Base-by-base conservation (phyloP, 2,329 filamentous ascomycete species). In the Beauveria bassiana region DNA sequence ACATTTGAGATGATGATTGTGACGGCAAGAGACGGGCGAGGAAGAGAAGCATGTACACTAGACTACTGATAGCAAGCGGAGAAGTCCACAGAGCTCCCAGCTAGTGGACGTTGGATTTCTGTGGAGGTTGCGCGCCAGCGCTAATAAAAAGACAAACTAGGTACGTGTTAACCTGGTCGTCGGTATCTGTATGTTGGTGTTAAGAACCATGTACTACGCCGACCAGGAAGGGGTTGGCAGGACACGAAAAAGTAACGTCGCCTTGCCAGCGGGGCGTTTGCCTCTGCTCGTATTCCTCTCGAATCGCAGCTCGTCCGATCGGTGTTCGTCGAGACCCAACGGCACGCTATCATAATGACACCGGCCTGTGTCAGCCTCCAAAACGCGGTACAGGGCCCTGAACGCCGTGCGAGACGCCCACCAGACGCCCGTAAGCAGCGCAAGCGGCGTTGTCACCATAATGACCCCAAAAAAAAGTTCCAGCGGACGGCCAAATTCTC, bases 331-430 rank as follows among this genome's bases (percentile, higher is more conserved):
- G 12, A 52, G 18, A 18, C 49, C 57, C 24, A 52, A 40, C n/a
- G 57, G 57, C 38, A 59, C 24, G 34, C 57, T 28, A 26, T 45
- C 38, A 28, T 59, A 59, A 2, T 14, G n/a, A 3, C 38, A 49
- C 14, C 46, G 46, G 7, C 49, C 24, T 2, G 12, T 12, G 20
- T 46, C 47, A 5, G 20, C 49, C 61, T 42, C 28, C 42, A 47
- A 60, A 45, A 47, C 59, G 43, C 42, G 38, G 28, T n/a, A 42
- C 55, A 52, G 45, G 38, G 34, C 61, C 53, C 31, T 56, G 62
- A 26, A 60, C 62, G 16, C 65, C 59, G 40, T 52, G 38, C 40
- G 18, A 7, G 22, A 34, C 57, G 26, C 57, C 47, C 57, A 59
- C 47, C 57, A 59, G 24, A 52, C 4, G 18, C 57, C 57, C 5